These are phyloP conservation scores for Hymenoscyphus albidus DNA, from an alignment of 2,329 filamentous ascomycete genomes.

Conservation along the genomic window DNA sequence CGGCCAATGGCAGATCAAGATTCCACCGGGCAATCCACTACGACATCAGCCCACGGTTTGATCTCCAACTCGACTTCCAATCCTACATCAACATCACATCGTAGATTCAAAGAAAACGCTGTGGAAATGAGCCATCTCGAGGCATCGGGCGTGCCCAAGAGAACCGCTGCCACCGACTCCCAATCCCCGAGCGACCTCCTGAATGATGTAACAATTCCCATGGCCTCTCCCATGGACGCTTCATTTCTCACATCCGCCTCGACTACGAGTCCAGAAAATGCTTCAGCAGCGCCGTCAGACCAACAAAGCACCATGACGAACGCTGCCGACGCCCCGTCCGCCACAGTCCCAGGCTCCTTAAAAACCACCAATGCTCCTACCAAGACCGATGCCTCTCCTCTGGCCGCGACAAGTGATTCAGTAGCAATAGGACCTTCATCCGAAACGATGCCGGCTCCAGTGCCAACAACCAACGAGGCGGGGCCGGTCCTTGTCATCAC, in stretches of 20 bases:
- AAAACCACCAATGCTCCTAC: constrained; percentile 10
- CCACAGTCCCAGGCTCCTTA: constrained; percentile 12
- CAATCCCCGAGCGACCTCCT: constrained; percentile 22
- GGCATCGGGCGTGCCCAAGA: constrained; percentile 13
- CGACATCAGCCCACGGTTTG: constrained; percentile 16
- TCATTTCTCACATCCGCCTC: constrained; percentile 16
- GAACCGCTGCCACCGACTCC: constrained; percentile 23
- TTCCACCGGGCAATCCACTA: constrained; percentile 11
- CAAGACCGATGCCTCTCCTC: constrained; percentile 1
- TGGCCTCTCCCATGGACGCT: constrained; percentile 22
- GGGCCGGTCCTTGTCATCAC: constrained; percentile 65
- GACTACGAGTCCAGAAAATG: constrained; percentile 4
- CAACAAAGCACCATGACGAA: neutral
- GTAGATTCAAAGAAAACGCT: constrained; percentile 8
- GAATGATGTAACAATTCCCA: constrained; percentile 27
- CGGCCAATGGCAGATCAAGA: constrained; percentile 23
- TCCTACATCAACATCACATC: constrained; percentile 17
- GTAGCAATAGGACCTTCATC: constrained; percentile 27
- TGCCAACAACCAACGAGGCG: constrained; percentile 32
- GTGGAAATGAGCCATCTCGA: constrained; percentile 30
- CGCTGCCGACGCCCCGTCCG: neutral
- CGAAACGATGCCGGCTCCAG: constrained; percentile 16
- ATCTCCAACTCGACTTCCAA: constrained; percentile 10
- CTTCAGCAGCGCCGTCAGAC: constrained; percentile 10
- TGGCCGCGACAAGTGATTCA: constrained; percentile 22